Percentiles rank a stretch among this genome's conserved stretches.
Conservation (phyloP, 345 rosid genomes). For the rapeseed (Brassica napus) region DNA sequence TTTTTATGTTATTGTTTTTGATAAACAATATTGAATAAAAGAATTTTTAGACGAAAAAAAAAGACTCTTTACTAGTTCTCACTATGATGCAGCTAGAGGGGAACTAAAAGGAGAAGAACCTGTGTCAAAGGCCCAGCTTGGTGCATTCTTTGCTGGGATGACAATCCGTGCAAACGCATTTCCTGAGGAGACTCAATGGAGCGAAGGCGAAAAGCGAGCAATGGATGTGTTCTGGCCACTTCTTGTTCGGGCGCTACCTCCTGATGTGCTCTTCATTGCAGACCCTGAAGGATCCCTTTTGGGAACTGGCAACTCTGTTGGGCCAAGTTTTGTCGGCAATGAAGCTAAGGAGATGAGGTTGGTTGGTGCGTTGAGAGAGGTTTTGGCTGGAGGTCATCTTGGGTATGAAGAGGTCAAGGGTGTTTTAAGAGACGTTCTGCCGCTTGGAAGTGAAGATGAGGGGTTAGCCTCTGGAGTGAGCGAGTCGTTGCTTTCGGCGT, state of each 20-base stretch:
- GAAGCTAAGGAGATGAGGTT: constrained; percentile 77
- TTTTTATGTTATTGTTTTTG: too few species aligned
- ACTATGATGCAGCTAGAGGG: constrained; percentile 58
- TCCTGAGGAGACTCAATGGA: constrained; percentile 94
- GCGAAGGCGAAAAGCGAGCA: constrained; percentile 82
- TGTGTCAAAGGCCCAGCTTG: constrained; percentile 87
- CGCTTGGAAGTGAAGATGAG: constrained; percentile 53
- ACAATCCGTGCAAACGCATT: constrained; percentile 90
- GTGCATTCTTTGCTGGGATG: constrained; percentile 96
- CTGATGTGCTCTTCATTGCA: constrained; percentile 87
- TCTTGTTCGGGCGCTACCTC: constrained; percentile 64
- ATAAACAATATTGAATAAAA: too few species aligned
- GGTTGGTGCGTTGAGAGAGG: constrained; percentile 94
- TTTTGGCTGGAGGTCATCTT: constrained; percentile 93
- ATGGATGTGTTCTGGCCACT: constrained; percentile 79
- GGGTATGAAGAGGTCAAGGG: constrained; percentile 95
- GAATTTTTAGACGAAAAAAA: too few species aligned
- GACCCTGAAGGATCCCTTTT: constrained; percentile 92
- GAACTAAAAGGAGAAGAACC: constrained; percentile 69
- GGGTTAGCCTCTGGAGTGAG: constrained; percentile 57
- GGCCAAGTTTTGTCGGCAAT: constrained; percentile 78
- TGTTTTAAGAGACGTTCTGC: constrained; percentile 82
- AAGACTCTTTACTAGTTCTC: neutral
- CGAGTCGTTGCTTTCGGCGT: constrained; percentile 88
- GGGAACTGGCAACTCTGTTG: constrained; percentile 71